Conservation (phyloP, 116 monocot genomes). For the Phalaenopsis hybrid region DNA sequence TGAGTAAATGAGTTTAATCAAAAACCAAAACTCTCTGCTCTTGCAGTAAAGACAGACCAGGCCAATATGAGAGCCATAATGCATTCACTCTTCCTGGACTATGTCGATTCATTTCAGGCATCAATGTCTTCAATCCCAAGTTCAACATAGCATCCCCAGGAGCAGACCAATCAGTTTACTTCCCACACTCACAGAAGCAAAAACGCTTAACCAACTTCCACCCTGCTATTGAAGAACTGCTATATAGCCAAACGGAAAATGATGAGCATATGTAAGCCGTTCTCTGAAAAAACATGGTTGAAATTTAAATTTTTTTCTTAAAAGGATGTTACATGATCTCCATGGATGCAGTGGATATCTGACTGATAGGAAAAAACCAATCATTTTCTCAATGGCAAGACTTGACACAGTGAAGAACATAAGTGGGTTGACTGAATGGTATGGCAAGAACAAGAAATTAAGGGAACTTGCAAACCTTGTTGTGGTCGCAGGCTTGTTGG, state of each 20-base stretch:
- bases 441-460: constrained; percentile 40
- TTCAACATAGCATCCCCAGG: constrained; percentile 97
- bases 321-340: not conserved
- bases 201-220: constrained; percentile 58
- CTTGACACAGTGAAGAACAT: constrained; percentile 62
- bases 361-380: constrained; percentile 40
- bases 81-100: constrained; percentile 89
- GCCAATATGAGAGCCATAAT: constrained; percentile 87
- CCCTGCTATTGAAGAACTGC: constrained; percentile 74
- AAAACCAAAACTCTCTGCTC: not conserved
- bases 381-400: constrained; percentile 61
- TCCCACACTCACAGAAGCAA: constrained; percentile 80
- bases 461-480: constrained; percentile 51
- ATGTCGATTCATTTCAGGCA: constrained; percentile 66
- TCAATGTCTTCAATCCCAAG: constrained; percentile 88
- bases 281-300: not conserved
- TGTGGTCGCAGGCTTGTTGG: constrained; percentile 44
- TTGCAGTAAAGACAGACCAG: constrained; percentile 74
- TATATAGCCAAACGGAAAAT: constrained; percentile 65
- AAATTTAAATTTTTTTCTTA: not conserved
- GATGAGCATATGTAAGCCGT: constrained; percentile 65
- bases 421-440: constrained; percentile 47
- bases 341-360: constrained; percentile 31
- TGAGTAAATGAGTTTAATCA: not conserved
- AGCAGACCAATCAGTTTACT: constrained; percentile 87